phyloP scores from a whole-genome alignment of 257 asterid species.

The Nemophila menziesii region DNA sequence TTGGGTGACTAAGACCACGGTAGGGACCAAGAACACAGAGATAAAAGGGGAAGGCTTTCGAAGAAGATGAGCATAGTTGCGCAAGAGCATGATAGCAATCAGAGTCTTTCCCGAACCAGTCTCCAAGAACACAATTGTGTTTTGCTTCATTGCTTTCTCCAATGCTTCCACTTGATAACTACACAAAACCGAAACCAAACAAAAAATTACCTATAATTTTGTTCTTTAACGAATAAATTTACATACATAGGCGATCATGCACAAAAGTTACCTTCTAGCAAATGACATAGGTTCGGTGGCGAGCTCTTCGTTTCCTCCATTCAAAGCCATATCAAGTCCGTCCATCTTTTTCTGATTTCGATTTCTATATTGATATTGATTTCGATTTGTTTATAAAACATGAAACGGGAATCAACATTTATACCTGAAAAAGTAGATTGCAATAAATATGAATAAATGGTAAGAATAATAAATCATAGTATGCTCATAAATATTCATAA shows the following conservation, averaged over 20 bases:
- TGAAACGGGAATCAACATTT: background rate
- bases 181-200: constrained; percentile 6
- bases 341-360: constrained; percentile 16
- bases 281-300: constrained; percentile 27
- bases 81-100: constrained; percentile 73
- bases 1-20: constrained; percentile 62
- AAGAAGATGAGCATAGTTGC: constrained; percentile 42
- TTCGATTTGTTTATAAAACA: background rate
- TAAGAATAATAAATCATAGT: too few relatives aligned
- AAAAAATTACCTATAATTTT: background rate
- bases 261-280: constrained; percentile 40
- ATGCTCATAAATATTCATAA: too few relatives aligned
- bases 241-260: background rate
- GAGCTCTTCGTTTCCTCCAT: constrained; percentile 22
- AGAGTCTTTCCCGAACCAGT: constrained; percentile 82
- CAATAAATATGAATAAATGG: too few relatives aligned
- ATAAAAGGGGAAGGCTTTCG: constrained; percentile 48
- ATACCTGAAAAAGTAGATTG: background rate
- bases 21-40: constrained; percentile 80
- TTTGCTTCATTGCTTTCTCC: constrained; percentile 46
- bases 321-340: constrained; percentile 6
- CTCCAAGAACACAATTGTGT: constrained; percentile 67
- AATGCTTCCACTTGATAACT: constrained; percentile 84
- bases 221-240: background rate
- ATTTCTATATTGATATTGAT: too few relatives aligned